Percentiles rank a stretch among this genome's conserved stretches.
These are phyloP conservation scores for Boletus reticuloceps DNA, from an alignment of 768 basidiomycete species.

Conservation along the genomic window DNA sequence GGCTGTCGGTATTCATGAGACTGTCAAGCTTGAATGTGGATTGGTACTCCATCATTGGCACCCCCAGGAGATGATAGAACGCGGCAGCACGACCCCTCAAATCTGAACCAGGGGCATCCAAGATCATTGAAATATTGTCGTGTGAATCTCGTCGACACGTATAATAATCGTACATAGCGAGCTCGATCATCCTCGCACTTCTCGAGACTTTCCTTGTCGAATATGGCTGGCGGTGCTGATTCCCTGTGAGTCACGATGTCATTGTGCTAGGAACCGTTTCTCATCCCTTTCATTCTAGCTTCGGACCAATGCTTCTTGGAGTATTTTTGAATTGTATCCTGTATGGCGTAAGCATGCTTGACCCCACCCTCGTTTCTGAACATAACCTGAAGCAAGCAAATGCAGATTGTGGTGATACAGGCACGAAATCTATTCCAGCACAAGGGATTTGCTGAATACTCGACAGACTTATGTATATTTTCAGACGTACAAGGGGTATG, in stretches of 20 bases:
- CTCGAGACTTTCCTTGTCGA: background rate
- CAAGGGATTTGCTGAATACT: background rate
- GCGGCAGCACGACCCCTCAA: too few species aligned
- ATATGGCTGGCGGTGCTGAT: background rate
- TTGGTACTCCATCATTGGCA: too few species aligned
- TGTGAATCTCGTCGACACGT: too few species aligned
- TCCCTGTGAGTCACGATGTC: background rate
- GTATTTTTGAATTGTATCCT: conserved; percentile 12
- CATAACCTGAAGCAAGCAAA: background rate
- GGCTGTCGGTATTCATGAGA: too few species aligned
- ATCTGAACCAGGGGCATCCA: too few species aligned
- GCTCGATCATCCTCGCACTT: too few species aligned
- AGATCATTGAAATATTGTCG: too few species aligned
- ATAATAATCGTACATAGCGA: too few species aligned
- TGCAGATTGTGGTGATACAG: conserved; percentile 9
- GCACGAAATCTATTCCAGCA: background rate
- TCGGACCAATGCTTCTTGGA: conserved; percentile 22
- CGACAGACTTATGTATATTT: background rate
- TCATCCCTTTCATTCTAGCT: conserved; percentile 40
- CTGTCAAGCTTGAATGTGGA: too few species aligned
- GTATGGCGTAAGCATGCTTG: conserved; percentile 11
- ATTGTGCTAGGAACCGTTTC: conserved; percentile 5
- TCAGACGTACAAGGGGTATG: background rate
- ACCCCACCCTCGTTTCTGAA: background rate
- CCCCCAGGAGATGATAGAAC: too few species aligned